Evolutionary conservation across 108 stramenopile genomes (phyloP).

Genomic region (Bacterosira constricta): DNA sequence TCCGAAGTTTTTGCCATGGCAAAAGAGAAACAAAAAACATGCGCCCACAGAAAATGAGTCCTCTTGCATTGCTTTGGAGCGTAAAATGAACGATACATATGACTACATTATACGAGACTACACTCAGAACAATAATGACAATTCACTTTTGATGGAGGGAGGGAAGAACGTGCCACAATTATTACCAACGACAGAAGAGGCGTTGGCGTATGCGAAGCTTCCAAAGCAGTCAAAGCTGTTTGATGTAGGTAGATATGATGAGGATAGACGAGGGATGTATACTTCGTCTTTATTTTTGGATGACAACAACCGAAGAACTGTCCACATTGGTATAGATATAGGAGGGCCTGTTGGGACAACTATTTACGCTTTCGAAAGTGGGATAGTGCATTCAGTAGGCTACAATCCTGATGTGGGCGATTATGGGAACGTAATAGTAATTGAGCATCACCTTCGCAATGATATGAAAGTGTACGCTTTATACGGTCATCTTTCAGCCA

Average conservation of each 20-base stretch:
- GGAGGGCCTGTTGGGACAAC: slow-evolving; percentile 72
- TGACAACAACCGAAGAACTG: slow-evolving; percentile 56
- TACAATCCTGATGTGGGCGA: slow-evolving; percentile 82
- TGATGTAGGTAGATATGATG: slow-evolving; percentile 76
- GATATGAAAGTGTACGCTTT: slow-evolving; percentile 59
- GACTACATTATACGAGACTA: slow-evolving; percentile 39
- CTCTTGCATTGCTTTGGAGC: not conserved
- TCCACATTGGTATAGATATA: slow-evolving; percentile 84
- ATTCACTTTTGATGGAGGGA: not conserved
- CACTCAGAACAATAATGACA: slow-evolving; percentile 18
- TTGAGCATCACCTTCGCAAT: slow-evolving; percentile 60
- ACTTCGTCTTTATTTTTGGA: slow-evolving; percentile 61
- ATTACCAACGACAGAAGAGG: slow-evolving; percentile 27
- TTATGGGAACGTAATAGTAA: slow-evolving; percentile 82
- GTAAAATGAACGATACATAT: slow-evolving; percentile 27
- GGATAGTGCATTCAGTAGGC: slow-evolving; percentile 71
- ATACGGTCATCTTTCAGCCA: slow-evolving; percentile 78
- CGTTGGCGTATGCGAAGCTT: slow-evolving; percentile 19
- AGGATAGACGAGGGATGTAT: slow-evolving; percentile 74
- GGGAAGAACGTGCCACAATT: slow-evolving; percentile 34
- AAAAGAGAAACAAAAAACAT: not conserved
- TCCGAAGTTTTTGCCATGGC: slow-evolving; percentile 25
- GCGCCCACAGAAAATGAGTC: not conserved
- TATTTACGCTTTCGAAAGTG: slow-evolving; percentile 77
- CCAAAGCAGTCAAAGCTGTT: slow-evolving; percentile 16